Evolutionary conservation across 2,329 filamentous ascomycete genomes (phyloP), one percentile per base, ranked within the genome.

Genomic region (Fusarium falciforme): DNA sequence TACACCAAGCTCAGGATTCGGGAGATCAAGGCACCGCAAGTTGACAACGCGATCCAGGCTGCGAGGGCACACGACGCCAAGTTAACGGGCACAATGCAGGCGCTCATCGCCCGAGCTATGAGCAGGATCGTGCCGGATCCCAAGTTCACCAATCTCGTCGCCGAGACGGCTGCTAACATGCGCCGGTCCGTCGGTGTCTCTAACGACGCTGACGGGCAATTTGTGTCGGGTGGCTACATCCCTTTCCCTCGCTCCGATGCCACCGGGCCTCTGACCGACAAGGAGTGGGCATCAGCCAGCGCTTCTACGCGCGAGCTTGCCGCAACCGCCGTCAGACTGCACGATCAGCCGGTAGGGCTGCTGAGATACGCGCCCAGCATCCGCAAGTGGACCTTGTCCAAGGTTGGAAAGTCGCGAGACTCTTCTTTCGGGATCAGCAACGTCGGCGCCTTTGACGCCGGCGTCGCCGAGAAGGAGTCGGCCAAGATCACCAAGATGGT

Each of bases 391-490:
- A 77, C 67, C 1, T 47, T 71, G 2, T 57, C 67, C 1, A 79
- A 73, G 20, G 29, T 79, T 7, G 77, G 77, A 17, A 64, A 69
- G 47, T 36, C 54, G 6, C 33, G 77, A 36, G 77, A 78, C 17
- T 70, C 68, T 20, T 79, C 77, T 1, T 73, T 71, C 9, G 76
- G 74, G 5, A 25, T 78, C 17, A 79, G 77, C 61, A 79, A 79
- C 16, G 59, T 78, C 10, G 77, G 77, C 4, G 44, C 31, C 6
- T 71, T 78, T 47, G 67, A 73, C 10, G 64, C 63, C 10, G 40
- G 35, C 12, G 22, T 12, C 7, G 4, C 49, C 3, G 47, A 40
- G 3, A 42, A 62, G 4, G 35, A 40, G 14, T 27, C 33, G 10
- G 64, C 54, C 33, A 69, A 36, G 44, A 63, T 79, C 16, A 74